Base-by-base conservation (phyloP, 2,329 filamentous ascomycete species). In the Xylaria sp. region DNA sequence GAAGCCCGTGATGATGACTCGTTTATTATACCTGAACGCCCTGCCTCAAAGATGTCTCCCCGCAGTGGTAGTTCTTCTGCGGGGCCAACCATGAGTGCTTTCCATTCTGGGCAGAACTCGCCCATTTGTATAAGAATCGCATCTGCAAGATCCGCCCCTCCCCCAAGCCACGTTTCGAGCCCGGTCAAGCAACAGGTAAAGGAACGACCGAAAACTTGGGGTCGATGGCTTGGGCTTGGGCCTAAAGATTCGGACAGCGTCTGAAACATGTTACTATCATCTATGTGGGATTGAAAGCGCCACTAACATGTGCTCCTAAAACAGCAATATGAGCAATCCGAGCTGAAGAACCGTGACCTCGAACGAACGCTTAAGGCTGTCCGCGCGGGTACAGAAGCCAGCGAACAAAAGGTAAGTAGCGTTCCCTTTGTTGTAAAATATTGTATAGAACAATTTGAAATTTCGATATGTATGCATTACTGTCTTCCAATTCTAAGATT, bases 251-350 rank as follows among this genome's bases (percentile, higher is more conserved):
- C 55, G 39, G 48, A 33, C 57, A 57, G 36, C 36, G 13, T 55
- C 49, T 72, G 46, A 65, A 66, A n/a, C 18, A 10, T 62, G 13
- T 49, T 33, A 10, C 43, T 59, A 43, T 51, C 31, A 8, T 31
- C 18, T 56, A 3, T 15, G 25, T 55, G n/a, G 57, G 10, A 25
- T 31, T 8, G 31, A 54, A 25, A 58, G 54, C 59, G n/a, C 43
- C 49, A 64, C 72, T 78, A 61, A 54, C 41, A 61, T 60, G 10
- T 71, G 56, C 63, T 66, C 63, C 58, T 63, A 62, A 55, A 71
- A 51, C 74, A 89, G 86, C 87, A 89, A 86, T 83, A 87, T 73
- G 87, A 89, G 71, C 84, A 87, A 74, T 82, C 85, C 15, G 87
- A 89, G 71, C 82, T 85, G 71, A 87, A 88, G 54, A 86, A 84